Conservation (phyloP, 768 basidiomycete species). For the Leccinellum luteum region DNA sequence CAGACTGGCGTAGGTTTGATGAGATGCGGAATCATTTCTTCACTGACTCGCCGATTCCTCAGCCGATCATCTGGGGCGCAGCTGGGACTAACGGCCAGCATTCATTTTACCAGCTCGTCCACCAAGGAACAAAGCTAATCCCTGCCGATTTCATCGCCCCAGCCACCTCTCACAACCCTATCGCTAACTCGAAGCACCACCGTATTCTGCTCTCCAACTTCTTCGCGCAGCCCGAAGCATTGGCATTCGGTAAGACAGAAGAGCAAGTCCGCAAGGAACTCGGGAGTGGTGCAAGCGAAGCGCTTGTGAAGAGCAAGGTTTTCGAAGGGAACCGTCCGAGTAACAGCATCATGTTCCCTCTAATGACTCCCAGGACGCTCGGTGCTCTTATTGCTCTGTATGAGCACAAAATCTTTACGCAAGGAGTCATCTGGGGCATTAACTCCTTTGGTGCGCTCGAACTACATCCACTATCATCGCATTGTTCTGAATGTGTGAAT, state of each 20-base stretch:
- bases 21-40: background rate
- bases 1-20: conserved; percentile 82
- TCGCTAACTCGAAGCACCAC: conserved; percentile 86
- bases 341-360: conserved; percentile 94
- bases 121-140: conserved; percentile 91
- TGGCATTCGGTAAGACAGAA: conserved; percentile 97
- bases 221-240: conserved; percentile 96
- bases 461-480: background rate
- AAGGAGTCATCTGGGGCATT: conserved; percentile 97
- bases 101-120: conserved; percentile 98
- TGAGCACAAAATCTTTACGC: conserved; percentile 99
- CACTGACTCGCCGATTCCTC: background rate
- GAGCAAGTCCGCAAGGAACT: conserved; percentile 74
- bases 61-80: conserved; percentile 99
- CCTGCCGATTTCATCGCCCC: conserved; percentile 93
- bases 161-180: conserved; percentile 86
- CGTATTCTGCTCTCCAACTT: conserved; percentile 97
- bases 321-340: conserved; percentile 97
- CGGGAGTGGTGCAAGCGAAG: conserved; percentile 69
- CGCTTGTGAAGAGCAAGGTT: conserved; percentile 93
- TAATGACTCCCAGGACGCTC: conserved; percentile 85
- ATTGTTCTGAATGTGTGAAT: background rate
- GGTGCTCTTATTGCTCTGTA: conserved; percentile 88
- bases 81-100: conserved; percentile 98
- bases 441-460: conserved; percentile 85